Percentiles rank a stretch among this genome's conserved stretches.
These are phyloP conservation scores for Calonectria hongkongensis DNA, from an alignment of 2,329 filamentous ascomycete genomes.

Conservation along the genomic window DNA sequence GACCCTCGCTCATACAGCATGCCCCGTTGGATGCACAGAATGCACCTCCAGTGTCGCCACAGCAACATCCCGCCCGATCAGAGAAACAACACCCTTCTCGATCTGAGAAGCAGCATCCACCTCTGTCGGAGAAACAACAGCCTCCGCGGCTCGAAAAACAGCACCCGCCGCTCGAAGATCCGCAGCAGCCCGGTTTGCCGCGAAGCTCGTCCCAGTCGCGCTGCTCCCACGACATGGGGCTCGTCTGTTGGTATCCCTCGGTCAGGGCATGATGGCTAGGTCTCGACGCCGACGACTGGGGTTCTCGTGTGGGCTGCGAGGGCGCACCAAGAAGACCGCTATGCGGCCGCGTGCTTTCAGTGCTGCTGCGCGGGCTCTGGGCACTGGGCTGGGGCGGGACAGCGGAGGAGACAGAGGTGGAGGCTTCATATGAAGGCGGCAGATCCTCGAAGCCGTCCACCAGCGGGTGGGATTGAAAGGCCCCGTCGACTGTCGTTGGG, in stretches of 20 bases:
- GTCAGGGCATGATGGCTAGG: background rate
- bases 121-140: slow-evolving; percentile 36
- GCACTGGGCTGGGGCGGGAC: background rate
- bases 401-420: slow-evolving; percentile 18
- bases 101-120: slow-evolving; percentile 36
- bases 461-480: slow-evolving; percentile 2
- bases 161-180: slow-evolving; percentile 38
- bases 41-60: slow-evolving; percentile 23
- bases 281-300: background rate
- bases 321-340: slow-evolving; percentile 9
- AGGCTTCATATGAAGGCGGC: slow-evolving; percentile 38
- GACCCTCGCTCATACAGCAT: background rate
- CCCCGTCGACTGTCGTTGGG: background rate
- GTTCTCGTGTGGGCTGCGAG: background rate
- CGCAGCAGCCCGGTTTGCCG: slow-evolving; percentile 36
- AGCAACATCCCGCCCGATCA: slow-evolving; percentile 34
- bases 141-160: slow-evolving; percentile 38
- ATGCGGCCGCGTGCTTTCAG: slow-evolving; percentile 31
- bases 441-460: slow-evolving; percentile 33
- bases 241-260: slow-evolving; percentile 28
- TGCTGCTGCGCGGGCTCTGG: slow-evolving; percentile 29
- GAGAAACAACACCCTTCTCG: slow-evolving; percentile 37
- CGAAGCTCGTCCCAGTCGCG: slow-evolving; percentile 28
- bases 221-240: slow-evolving; percentile 34
- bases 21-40: slow-evolving; percentile 1